Evolutionary conservation across 2,329 filamentous ascomycete genomes (phyloP).

Genomic region (Monosporascus cannonballus): DNA sequence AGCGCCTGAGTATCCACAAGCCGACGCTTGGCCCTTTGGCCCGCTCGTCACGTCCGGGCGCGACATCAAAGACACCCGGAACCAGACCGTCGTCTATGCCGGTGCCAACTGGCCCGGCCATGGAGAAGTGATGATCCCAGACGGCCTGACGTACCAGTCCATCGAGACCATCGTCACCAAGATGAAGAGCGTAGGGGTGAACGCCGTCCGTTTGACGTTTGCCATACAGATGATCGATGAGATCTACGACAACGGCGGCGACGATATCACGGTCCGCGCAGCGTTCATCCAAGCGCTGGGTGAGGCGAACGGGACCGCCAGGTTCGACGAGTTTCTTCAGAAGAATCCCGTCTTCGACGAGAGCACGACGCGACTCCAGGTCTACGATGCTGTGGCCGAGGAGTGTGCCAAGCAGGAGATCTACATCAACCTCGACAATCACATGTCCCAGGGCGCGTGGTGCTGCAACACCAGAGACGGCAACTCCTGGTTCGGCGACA

Average conservation of each 20-base stretch:
- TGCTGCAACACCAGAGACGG: constrained; percentile 50
- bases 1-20: constrained; percentile 7
- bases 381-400: constrained; percentile 57
- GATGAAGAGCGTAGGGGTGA: constrained; percentile 56
- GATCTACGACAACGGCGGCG: constrained; percentile 41
- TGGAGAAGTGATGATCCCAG: constrained; percentile 57
- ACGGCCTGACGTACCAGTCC: constrained; percentile 57
- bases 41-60: constrained; percentile 33
- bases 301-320: constrained; percentile 42
- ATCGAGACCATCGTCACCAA: constrained; percentile 47
- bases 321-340: constrained; percentile 45
- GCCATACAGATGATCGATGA: constrained; percentile 60
- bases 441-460: constrained; percentile 53
- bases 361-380: constrained; percentile 39
- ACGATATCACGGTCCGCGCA: constrained; percentile 38
- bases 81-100: constrained; percentile 41
- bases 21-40: constrained; percentile 22
- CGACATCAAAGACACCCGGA: constrained; percentile 36
- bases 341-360: constrained; percentile 52
- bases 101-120: constrained; percentile 59
- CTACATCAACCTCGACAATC: constrained; percentile 56
- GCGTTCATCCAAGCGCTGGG: constrained; percentile 43
- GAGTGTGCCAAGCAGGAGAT: constrained; percentile 50
- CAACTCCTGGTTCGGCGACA: constrained; percentile 58
- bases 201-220: constrained; percentile 56